A percentile compares a stretch with the other conserved stretches of the same genome.
Conservation (phyloP, 2,329 filamentous ascomycete species). For the Pseudofabraea citricarpa region DNA sequence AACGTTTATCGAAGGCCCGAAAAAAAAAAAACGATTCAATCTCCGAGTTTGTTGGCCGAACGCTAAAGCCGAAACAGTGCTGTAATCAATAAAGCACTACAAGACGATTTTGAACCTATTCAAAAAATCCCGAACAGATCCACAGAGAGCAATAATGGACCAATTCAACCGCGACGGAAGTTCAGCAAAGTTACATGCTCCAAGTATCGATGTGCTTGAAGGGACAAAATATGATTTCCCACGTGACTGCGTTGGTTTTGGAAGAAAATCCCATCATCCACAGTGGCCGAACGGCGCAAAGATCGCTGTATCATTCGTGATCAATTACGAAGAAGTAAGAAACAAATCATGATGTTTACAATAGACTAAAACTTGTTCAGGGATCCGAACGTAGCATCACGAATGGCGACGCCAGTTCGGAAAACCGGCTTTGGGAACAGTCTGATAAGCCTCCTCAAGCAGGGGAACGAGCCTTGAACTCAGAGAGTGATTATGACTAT, state of each 20-base stretch:
- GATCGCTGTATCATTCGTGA: constrained; percentile 21
- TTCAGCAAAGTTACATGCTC: background rate
- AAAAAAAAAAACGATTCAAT: no score
- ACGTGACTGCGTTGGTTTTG: constrained; percentile 15
- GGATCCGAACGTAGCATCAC: constrained; percentile 26
- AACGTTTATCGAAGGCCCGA: no score
- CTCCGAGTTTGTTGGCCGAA: background rate
- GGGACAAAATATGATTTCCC: constrained; percentile 19
- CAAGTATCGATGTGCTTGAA: constrained; percentile 4
- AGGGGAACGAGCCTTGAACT: constrained; percentile 12
- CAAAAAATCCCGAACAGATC: background rate
- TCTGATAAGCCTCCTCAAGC: constrained; percentile 1
- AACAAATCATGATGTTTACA: background rate
- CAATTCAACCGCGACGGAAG: background rate
- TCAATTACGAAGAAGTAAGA: constrained; percentile 11
- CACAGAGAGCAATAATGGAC: background rate
- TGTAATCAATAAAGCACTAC: background rate
- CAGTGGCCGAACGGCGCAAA: constrained; percentile 25
- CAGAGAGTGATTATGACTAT: constrained; percentile 26
- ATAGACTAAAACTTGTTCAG: background rate
- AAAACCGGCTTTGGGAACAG: constrained; percentile 7
- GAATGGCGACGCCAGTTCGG: constrained; percentile 25
- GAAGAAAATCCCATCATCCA: constrained; percentile 13
- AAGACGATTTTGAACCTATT: background rate
- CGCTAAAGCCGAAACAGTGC: background rate